Evolutionary conservation across 208 protist genomes (phyloP).

Genomic region (Leishmania lainsoni): DNA sequence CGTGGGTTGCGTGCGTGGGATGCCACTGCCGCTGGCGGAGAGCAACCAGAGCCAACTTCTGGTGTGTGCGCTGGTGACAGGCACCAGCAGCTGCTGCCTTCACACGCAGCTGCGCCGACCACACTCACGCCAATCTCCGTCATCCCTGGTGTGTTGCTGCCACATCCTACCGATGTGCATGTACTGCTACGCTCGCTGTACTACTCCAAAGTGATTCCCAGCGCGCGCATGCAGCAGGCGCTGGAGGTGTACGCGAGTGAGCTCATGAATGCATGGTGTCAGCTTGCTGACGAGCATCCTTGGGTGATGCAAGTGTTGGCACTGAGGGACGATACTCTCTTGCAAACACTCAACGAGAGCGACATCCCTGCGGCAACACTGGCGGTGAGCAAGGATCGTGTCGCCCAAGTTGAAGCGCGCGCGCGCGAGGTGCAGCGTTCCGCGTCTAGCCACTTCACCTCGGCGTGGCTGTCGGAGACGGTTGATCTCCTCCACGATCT

Average conservation of each 20-base stretch:
- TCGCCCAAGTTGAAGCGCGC: slow-evolving; percentile 13
- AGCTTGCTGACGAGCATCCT: slow-evolving; percentile 9
- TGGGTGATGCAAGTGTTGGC: not conserved
- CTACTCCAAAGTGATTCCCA: slow-evolving; percentile 32
- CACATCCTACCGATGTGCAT: slow-evolving; percentile 20
- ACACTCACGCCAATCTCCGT: not conserved
- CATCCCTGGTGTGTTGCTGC: slow-evolving; percentile 28
- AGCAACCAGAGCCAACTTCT: not conserved
- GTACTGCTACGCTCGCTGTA: slow-evolving; percentile 28
- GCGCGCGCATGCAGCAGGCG: slow-evolving; percentile 15
- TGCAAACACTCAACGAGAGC: not conserved
- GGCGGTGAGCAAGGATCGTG: not conserved
- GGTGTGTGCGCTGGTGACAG: not conserved
- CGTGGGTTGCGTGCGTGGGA: slow-evolving; percentile 12
- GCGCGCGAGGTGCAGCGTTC: not conserved
- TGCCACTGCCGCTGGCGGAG: not conserved
- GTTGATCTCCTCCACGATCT: slow-evolving; percentile 19
- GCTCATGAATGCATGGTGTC: slow-evolving; percentile 10
- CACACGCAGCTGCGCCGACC: not conserved
- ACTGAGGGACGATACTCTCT: not conserved
- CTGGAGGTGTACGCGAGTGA: slow-evolving; percentile 20
- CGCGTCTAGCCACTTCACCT: slow-evolving; percentile 8
- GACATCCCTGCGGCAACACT: not conserved
- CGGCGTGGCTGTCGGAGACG: slow-evolving; percentile 24
- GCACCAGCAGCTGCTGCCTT: not conserved